Evolutionary conservation across 768 basidiomycete genomes (phyloP), one percentile per base, ranked within the genome.

Genomic region (Tulasnella sp.): DNA sequence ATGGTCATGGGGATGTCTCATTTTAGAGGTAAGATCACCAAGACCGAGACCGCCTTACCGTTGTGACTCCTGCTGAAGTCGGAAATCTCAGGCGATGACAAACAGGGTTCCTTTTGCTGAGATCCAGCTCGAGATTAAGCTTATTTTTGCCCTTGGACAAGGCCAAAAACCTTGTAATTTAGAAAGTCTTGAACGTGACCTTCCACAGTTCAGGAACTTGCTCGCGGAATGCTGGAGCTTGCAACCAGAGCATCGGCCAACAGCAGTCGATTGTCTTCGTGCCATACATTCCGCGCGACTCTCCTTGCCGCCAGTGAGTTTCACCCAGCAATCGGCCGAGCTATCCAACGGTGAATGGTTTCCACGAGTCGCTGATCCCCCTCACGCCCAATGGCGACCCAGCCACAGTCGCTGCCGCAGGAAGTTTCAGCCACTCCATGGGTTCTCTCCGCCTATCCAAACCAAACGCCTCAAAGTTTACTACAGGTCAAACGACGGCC

Each of bases 1-100:
- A 16, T 75, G 75, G 75, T 37, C 75, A 9, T 75, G 75, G 75
- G 75, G 34, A 7, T 75, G 75, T 44, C 75, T 75, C 75, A 9
- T 75, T 20, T 20, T 75, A 16, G 75, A 75, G 75, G 75, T 75
- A 34, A 3, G 75, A 18, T n/a, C 18, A 16, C 54, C 18, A n/a
- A 18, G 6, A 20, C 5, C 54, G n/a, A 42, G 4, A 4, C 7
- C n/a, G 18, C n/a, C n/a, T n/a, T n/a, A n/a, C n/a, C 54, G 18
- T 20, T 58, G 18, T 4, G 6, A n/a, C 54, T 58, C 20, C 54
- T 18, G 18, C n/a, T 58, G 18, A 58, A 18, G 54, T 6, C 54
- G 5, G 6, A 20, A 20, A 58, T n/a, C 5, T 58, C 18, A 58
- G 54, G 54, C n/a, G 6, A 58, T 58, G n/a, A 20, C 54, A 3